Conservation (phyloP, 495 filamentous ascomycete genomes). For the Massariosphaeria phaeospora region DNA sequence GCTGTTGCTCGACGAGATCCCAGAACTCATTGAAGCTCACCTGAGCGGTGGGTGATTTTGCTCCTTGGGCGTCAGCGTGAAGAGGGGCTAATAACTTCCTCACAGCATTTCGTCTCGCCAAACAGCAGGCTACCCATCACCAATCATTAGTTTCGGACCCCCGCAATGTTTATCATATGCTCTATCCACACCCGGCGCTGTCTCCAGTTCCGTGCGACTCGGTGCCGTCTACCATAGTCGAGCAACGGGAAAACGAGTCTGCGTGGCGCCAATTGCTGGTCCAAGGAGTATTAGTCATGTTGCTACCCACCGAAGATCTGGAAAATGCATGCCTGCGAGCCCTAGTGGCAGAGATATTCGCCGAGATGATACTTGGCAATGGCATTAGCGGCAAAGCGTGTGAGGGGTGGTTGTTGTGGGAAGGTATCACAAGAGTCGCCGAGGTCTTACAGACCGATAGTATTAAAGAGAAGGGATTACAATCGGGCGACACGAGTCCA, state of each 20-base stretch:
- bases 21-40: slow-evolving; percentile 74
- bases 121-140: slow-evolving; percentile 48
- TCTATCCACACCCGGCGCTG: slow-evolving; percentile 73
- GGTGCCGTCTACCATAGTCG: slow-evolving; percentile 47
- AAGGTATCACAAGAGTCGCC: slow-evolving; percentile 63
- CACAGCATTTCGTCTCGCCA: slow-evolving; percentile 41
- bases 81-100: slow-evolving; percentile 7
- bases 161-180: slow-evolving; percentile 71
- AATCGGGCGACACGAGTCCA: slow-evolving; percentile 18
- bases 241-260: slow-evolving; percentile 70
- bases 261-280: slow-evolving; percentile 77
- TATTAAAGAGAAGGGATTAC: slow-evolving; percentile 14
- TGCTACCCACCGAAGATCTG: slow-evolving; percentile 88
- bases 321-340: slow-evolving; percentile 77
- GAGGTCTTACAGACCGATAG: slow-evolving; percentile 36
- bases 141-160: slow-evolving; percentile 54
- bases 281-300: slow-evolving; percentile 67
- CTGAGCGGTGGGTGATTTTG: slow-evolving; percentile 59
- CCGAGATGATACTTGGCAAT: slow-evolving; percentile 77
- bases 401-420: slow-evolving; percentile 82
- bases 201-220: slow-evolving; percentile 63
- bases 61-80: slow-evolving; percentile 11
- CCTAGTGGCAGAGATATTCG: slow-evolving; percentile 77
- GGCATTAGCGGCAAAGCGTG: slow-evolving; percentile 69
- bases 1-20: slow-evolving; percentile 82